Conservation (phyloP, 129 eudicot species). For the Saposhnikovia divaricata region DNA sequence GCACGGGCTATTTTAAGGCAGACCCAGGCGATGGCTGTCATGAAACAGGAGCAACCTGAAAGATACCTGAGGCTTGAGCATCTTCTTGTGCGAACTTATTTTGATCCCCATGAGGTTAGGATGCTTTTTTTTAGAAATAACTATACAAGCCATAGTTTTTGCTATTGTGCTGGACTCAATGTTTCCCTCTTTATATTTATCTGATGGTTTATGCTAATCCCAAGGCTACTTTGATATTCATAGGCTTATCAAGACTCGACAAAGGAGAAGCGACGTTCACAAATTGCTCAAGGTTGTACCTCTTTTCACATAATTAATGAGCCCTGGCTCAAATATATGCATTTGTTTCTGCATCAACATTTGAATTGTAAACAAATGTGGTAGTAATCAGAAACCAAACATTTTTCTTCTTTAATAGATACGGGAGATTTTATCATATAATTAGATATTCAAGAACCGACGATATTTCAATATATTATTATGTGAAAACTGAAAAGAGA, state of each 20-base stretch:
- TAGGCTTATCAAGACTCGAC: conserved; percentile 97
- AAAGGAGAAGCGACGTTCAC: conserved; percentile 90
- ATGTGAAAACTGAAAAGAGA: background rate
- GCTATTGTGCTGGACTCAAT: background rate
- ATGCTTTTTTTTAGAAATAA: conserved; percentile 1
- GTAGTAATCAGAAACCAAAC: background rate
- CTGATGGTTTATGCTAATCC: background rate
- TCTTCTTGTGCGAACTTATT: conserved; percentile 95
- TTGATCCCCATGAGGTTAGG: conserved; percentile 92
- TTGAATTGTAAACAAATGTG: background rate
- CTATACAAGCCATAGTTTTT: background rate
- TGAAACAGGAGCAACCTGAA: conserved; percentile 99
- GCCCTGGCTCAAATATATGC: background rate
- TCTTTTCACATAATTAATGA: conserved; percentile 2
- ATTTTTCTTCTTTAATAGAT: background rate
- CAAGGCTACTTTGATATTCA: conserved; percentile 7
- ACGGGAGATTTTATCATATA: background rate
- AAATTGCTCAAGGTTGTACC: conserved; percentile 79
- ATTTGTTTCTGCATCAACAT: background rate
- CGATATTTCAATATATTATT: background rate
- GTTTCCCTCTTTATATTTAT: background rate
- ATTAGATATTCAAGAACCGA: background rate
- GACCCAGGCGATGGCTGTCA: conserved; percentile 96
- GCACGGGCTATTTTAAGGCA: conserved; percentile 97
- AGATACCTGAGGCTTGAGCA: conserved; percentile 93